Evolutionary conservation across 306 rosid genomes (phyloP), one percentile per base, ranked within the genome.

Genomic region (Lupinus albus): DNA sequence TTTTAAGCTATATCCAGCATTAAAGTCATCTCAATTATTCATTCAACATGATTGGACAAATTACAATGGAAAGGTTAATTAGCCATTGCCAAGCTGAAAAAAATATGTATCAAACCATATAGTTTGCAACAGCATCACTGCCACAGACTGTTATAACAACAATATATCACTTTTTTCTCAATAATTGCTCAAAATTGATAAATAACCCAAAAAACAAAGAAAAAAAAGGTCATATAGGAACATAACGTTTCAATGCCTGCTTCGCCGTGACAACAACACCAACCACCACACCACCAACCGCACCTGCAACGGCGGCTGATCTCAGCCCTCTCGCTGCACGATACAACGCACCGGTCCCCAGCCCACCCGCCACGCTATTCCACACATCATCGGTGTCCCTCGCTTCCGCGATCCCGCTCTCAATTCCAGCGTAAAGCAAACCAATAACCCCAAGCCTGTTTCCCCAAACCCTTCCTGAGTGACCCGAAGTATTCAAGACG

Each of bases 261-360:
- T 86, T 93, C 52, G 83, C 97, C 18, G 90, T 83, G 44, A 93
- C 83, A 0, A 91, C 97, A 2, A 70, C 72, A 4, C 99, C 99
- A 0, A 81, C 99, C 55, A 88, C 56, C 4, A 68, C 89, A 10
- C 95, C 99, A 0, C 99, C 97, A 5, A 90, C 75, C 0, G 99
- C 97, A 0, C 99, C 99, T 0, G 99, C 97, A n/a, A 93, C 97
- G 7, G 97, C 83, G 9, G 86, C 86, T 0, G 97, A 93, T 81
- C 98, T 72, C 50, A 93, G 95, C 7, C 98, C 98, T 78, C 96
- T 86, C 63, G 95, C 91, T 1, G 96, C 97, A 0, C 99, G 82
- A 50, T 84, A 93, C 77, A 93, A 54, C 2, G 87, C 96, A 0
- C 97, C 99, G 0, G 99, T 87, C 0, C 90, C 88, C 0, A 93